phyloP scores from a whole-genome alignment of 208 protist genomes.

The Trypanosoma theileri region DNA sequence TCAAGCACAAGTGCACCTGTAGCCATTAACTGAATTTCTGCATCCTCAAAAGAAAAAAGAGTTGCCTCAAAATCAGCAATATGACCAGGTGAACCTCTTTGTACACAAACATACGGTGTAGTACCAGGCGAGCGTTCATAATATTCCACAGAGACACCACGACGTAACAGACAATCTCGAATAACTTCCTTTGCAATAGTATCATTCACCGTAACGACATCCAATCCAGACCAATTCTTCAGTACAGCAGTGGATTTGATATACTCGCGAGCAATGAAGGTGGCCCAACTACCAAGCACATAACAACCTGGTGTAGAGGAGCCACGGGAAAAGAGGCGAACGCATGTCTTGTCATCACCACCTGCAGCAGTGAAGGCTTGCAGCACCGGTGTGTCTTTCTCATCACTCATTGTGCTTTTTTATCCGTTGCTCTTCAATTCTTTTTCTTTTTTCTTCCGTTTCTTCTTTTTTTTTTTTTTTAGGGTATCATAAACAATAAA shows the following conservation, averaged over 20 bases:
- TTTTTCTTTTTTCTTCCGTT: conserved; percentile 2
- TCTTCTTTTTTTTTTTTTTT: conserved; percentile 7
- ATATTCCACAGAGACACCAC: conserved; percentile 73
- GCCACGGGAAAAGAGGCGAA: conserved; percentile 76
- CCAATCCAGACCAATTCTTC: conserved; percentile 67
- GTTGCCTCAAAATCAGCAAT: conserved; percentile 89
- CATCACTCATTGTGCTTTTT: conserved; percentile 59
- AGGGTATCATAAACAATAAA: not conserved
- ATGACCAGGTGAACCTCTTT: conserved; percentile 85
- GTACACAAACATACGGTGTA: conserved; percentile 61
- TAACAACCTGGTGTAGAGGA: conserved; percentile 59
- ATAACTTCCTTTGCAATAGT: conserved; percentile 82
- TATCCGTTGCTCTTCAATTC: not conserved
- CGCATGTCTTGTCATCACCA: conserved; percentile 58
- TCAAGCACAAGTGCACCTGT: conserved; percentile 64
- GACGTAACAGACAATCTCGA: conserved; percentile 80
- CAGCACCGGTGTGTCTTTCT: conserved; percentile 62
- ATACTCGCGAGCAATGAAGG: conserved; percentile 74
- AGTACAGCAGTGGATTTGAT: conserved; percentile 84
- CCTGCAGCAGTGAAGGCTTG: conserved; percentile 63
- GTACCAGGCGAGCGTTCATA: conserved; percentile 62
- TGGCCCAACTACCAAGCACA: conserved; percentile 81
- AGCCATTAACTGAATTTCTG: conserved; percentile 82
- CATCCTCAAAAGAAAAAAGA: conserved; percentile 87
- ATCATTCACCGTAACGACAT: conserved; percentile 83